Evolutionary conservation across 257 asterid genomes (phyloP).

Genomic region (Lycium barbarum): DNA sequence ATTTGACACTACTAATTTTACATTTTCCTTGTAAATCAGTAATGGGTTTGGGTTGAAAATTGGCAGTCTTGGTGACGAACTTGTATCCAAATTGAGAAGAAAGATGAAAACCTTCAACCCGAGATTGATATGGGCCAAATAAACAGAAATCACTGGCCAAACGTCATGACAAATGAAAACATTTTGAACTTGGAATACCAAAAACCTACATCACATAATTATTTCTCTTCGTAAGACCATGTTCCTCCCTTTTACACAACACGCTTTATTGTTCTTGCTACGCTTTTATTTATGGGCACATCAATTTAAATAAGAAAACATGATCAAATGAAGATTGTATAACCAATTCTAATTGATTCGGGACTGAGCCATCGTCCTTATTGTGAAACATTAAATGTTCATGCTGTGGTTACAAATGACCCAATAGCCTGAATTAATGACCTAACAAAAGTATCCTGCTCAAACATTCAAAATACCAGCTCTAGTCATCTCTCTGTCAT

Average conservation of each 20-base stretch:
- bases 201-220: neutral
- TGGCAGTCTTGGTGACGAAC: neutral
- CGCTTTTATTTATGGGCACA: too few relatives aligned
- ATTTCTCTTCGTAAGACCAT: neutral
- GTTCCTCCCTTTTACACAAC: neutral
- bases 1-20: neutral
- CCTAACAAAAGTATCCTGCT: neutral
- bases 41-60: slow-evolving; percentile 20
- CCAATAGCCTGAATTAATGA: neutral
- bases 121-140: too few relatives aligned
- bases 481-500: neutral
- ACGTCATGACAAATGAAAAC: neutral
- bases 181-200: neutral
- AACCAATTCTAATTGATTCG: neutral
- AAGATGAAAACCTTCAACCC: neutral
- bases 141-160: neutral
- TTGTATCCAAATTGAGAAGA: slow-evolving; percentile 7
- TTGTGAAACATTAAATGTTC: neutral
- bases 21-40: neutral
- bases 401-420: too few relatives aligned
- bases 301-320: neutral
- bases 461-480: neutral
- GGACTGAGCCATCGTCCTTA: neutral
- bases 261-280: neutral
- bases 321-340: neutral